Evolutionary conservation across 2,329 filamentous ascomycete species (phyloP).

Genomic region (Coleophoma eucalyptorum): DNA sequence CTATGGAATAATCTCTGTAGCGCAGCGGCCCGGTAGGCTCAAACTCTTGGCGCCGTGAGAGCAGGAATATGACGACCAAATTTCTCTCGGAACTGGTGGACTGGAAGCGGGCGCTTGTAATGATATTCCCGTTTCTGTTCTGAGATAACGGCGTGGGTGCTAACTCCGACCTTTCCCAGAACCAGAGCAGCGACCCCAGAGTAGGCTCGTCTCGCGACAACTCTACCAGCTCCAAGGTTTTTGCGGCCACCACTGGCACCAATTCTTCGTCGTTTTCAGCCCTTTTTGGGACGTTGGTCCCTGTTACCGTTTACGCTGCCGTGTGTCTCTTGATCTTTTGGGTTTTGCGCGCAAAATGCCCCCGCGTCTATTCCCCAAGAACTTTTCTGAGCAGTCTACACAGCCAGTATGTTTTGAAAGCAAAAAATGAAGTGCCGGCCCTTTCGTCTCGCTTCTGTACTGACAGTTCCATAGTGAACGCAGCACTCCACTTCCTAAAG

Average conservation of each 20-base stretch:
- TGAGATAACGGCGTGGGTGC: no score
- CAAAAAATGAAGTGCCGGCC: no score
- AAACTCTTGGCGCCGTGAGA: no score
- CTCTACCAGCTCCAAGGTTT: conserved; percentile 33
- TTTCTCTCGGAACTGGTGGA: no score
- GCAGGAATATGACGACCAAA: no score
- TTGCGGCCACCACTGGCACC: conserved; percentile 28
- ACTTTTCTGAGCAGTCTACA: conserved; percentile 45
- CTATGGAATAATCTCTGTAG: no score
- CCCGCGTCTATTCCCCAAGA: conserved; percentile 53
- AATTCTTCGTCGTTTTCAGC: conserved; percentile 37
- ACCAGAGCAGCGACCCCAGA: conserved; percentile 29
- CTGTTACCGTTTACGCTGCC: conserved; percentile 43
- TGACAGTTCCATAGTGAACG: conserved; percentile 23
- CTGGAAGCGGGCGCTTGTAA: no score
- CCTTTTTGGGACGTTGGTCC: conserved; percentile 48
- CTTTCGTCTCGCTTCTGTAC: no score
- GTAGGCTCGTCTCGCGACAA: conserved; percentile 40
- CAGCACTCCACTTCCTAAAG: conserved; percentile 21
- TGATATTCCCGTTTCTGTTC: no score
- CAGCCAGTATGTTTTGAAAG: conserved; percentile 37
- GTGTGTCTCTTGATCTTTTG: conserved; percentile 50
- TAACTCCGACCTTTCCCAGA: no score
- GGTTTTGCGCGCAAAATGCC: conserved; percentile 40
- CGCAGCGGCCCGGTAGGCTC: no score